A percentile compares a stretch with the other conserved stretches of the same genome.
Conservation (phyloP, 441 rosid genomes). For the Populus trichocarpa region DNA sequence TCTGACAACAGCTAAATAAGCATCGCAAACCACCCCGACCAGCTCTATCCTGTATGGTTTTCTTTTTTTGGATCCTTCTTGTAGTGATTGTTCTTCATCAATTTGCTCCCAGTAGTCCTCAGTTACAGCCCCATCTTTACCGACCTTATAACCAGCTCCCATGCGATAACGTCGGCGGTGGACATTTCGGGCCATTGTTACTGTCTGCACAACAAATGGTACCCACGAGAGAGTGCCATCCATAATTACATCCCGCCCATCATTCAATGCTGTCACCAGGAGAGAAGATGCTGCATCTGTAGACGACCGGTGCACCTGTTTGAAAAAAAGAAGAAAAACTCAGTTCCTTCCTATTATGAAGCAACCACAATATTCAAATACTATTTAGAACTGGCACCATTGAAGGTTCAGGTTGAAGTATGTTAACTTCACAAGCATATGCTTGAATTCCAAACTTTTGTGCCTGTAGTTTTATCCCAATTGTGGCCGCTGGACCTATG, state of each 20-base stretch:
- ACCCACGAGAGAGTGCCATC: slow-evolving; percentile 98
- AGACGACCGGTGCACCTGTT: slow-evolving; percentile 95
- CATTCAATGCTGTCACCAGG: slow-evolving; percentile 91
- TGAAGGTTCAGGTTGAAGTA: not conserved
- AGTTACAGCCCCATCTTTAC: slow-evolving; percentile 55
- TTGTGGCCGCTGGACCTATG: not conserved
- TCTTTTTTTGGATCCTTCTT: slow-evolving; percentile 57
- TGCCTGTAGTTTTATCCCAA: not conserved
- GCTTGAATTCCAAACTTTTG: not conserved
- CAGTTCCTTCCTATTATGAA: not conserved
- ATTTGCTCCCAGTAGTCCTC: slow-evolving; percentile 93
- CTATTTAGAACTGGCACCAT: not conserved
- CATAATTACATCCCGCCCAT: slow-evolving; percentile 95
- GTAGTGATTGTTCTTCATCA: slow-evolving; percentile 62
- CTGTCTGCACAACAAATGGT: slow-evolving; percentile 93
- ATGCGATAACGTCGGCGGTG: slow-evolving; percentile 90
- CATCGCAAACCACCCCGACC: slow-evolving; percentile 93
- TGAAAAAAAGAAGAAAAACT: not conserved
- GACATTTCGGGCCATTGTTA: slow-evolving; percentile 95
- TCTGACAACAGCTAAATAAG: slow-evolving; percentile 87
- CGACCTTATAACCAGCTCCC: slow-evolving; percentile 82
- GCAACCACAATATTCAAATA: not conserved
- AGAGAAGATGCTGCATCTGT: slow-evolving; percentile 98
- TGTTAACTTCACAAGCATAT: not conserved
- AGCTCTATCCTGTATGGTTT: slow-evolving; percentile 93